Percentiles rank a stretch among this genome's conserved stretches.
phyloP scores from a whole-genome alignment of 768 basidiomycete genomes.

The Mycena crocata region DNA sequence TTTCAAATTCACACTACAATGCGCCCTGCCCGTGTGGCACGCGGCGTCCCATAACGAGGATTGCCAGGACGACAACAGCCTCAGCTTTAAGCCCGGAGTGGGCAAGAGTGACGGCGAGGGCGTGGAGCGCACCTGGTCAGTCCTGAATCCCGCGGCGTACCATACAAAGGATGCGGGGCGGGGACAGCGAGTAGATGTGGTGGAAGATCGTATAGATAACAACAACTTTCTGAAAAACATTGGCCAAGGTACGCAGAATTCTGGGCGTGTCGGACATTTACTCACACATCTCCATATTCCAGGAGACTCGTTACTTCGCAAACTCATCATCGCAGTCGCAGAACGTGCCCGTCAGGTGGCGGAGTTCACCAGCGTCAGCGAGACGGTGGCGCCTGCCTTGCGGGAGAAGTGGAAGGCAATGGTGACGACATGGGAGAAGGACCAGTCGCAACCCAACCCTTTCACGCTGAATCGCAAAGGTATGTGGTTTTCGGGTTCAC shows the following conservation, averaged over 20 bases:
- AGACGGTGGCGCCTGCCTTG: too few species aligned
- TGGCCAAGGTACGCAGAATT: background rate
- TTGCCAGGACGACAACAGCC: too few species aligned
- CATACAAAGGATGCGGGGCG: constrained; percentile 37
- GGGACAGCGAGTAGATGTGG: too few species aligned
- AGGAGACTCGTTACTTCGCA: background rate
- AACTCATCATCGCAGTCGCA: background rate
- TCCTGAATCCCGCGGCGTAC: constrained; percentile 31
- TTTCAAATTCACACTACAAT: constrained; percentile 32
- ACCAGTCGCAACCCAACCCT: too few species aligned
- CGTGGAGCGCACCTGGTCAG: constrained; percentile 43
- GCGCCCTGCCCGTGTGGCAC: constrained; percentile 47
- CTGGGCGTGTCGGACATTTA: too few species aligned
- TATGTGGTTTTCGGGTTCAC: too few species aligned
- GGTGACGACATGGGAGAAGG: too few species aligned
- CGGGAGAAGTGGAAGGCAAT: too few species aligned
- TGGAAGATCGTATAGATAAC: background rate
- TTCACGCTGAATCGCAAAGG: too few species aligned
- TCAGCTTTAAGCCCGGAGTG: constrained; percentile 22
- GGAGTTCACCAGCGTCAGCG: too few species aligned
- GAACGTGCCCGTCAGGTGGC: too few species aligned
- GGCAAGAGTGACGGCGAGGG: constrained; percentile 45
- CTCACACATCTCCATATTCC: too few species aligned
- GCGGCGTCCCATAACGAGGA: constrained; percentile 36
- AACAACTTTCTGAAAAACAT: constrained; percentile 16